A percentile compares a stretch with the other conserved stretches of the same genome.
These are phyloP conservation scores for Berkeleyomyces basicola DNA, from an alignment of 2,329 filamentous ascomycete genomes.

Conservation along the genomic window DNA sequence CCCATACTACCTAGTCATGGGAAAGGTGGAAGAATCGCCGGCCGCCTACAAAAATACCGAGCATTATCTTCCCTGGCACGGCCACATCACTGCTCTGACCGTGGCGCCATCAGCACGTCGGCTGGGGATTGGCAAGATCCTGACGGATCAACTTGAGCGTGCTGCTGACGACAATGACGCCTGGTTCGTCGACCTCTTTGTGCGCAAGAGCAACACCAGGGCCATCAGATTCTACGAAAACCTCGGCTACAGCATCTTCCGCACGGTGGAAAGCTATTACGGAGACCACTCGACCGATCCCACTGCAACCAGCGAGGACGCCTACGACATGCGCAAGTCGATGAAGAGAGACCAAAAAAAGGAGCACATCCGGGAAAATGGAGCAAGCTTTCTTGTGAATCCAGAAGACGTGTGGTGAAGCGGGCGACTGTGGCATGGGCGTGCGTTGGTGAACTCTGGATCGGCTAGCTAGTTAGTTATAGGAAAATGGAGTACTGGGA, in stretches of 20 bases:
- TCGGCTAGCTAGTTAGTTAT: no score
- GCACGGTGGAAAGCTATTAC: slow-evolving; percentile 83
- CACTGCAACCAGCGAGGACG: slow-evolving; percentile 56
- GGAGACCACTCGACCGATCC: slow-evolving; percentile 60
- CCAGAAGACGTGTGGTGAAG: slow-evolving; percentile 71
- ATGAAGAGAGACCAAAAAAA: slow-evolving; percentile 62
- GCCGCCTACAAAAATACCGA: slow-evolving; percentile 56
- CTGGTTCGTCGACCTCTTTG: slow-evolving; percentile 94
- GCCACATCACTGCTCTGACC: slow-evolving; percentile 90
- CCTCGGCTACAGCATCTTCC: slow-evolving; percentile 83
- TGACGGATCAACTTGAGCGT: slow-evolving; percentile 68
- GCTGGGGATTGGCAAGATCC: slow-evolving; percentile 68
- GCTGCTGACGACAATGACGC: slow-evolving; percentile 66
- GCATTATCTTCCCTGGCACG: slow-evolving; percentile 98
- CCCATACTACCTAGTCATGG: slow-evolving; percentile 56
- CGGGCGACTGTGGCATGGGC: background rate
- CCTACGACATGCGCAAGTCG: slow-evolving; percentile 92
- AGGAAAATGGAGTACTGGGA: no score
- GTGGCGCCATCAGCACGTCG: slow-evolving; percentile 75
- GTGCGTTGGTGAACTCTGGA: no score
- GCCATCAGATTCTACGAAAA: slow-evolving; percentile 80
- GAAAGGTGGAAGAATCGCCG: slow-evolving; percentile 82
- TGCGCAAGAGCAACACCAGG: slow-evolving; percentile 71
- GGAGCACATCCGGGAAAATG: slow-evolving; percentile 64
- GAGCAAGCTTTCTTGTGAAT: slow-evolving; percentile 59